Evolutionary conservation across 805 yeast species (phyloP).

Genomic region (Kodamaea kakaduensis): DNA sequence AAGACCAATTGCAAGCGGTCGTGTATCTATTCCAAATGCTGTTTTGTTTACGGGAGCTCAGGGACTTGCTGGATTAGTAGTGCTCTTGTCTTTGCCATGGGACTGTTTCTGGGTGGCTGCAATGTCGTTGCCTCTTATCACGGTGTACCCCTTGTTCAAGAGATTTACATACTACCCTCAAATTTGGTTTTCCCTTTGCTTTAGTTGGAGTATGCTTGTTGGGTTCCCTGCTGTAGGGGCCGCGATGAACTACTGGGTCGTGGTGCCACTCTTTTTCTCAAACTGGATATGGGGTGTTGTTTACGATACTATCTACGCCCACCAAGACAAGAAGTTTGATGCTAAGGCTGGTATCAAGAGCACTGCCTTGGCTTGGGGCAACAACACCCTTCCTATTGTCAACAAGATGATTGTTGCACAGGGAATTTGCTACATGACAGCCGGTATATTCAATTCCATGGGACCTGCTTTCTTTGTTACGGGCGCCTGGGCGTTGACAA

Average conservation of each 20-base stretch:
- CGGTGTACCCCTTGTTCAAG: conserved; percentile 88
- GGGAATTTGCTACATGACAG: conserved; percentile 54
- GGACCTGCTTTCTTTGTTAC: conserved; percentile 82
- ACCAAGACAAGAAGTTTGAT: conserved; percentile 91
- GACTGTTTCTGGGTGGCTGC: conserved; percentile 84
- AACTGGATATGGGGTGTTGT: conserved; percentile 91
- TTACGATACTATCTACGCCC: conserved; percentile 96
- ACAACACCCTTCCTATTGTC: conserved; percentile 65
- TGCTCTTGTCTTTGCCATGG: conserved; percentile 68
- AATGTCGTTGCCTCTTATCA: conserved; percentile 70
- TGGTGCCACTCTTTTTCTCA: conserved; percentile 72
- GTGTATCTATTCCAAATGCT: conserved; percentile 71
- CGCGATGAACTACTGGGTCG: conserved; percentile 64
- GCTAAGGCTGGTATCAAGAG: conserved; percentile 88
- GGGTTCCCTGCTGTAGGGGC: conserved; percentile 97
- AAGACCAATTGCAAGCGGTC: conserved; percentile 90
- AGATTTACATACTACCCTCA: conserved; percentile 97
- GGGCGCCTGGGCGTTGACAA: conserved; percentile 61
- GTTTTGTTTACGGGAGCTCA: conserved; percentile 67
- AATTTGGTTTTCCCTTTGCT: conserved; percentile 71
- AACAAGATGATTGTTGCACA: conserved; percentile 65
- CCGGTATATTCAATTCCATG: conserved; percentile 74
- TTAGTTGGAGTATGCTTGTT: conserved; percentile 89
- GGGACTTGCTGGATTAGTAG: conserved; percentile 65
- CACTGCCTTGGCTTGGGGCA: conserved; percentile 94